Base-by-base conservation (phyloP, 2,329 filamentous ascomycete species). In the Aspergillus pseudoterreus region DNA sequence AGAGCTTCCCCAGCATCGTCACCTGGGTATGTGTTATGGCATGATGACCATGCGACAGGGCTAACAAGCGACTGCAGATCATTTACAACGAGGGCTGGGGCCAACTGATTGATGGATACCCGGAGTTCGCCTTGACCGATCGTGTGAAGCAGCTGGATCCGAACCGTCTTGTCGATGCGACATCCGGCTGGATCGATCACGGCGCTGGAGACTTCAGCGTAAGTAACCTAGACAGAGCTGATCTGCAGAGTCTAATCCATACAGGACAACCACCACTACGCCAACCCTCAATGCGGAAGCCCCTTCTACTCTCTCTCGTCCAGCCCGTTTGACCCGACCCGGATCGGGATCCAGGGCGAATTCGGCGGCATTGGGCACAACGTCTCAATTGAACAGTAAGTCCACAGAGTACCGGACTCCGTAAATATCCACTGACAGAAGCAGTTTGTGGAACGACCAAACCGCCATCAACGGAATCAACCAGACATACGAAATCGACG, bases 81-180 rank as follows among this genome's bases (percentile, higher is more conserved):
- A 82, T 88, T 58, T 88, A 87, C 67, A 88, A 88, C 62, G 85
- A 88, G 64, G 85, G 84, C 41, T 88, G 85, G 85, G 85, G 82
- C 2, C 85, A 88, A 60, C 68, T 80, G 2, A 74, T 63, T 2
- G 59, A 73, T 0, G 65, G 68, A 0, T 77, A 75, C 56, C 82
- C 83, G 0, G 85, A 88, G 55, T 77, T 78, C 12, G 70, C 64
- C 4, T 70, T 89, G 11, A 81, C 82, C 0, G 72, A 80, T 1
- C 64, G 77, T 0, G 77, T 88, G 2, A 76, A 75, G 42, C 57
- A 71, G 1, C 67, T 86, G 2, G 86, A 90, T 58, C 80, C 84
- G 0, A 85, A 83, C 0, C 73, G 86, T 21, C 75, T 89, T 8
- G 72, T 90, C 36, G 77, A 87, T 64, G 73, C 84, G 1, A 81